phyloP scores from a whole-genome alignment of 257 asterid species.

The Asclepias syriaca region DNA sequence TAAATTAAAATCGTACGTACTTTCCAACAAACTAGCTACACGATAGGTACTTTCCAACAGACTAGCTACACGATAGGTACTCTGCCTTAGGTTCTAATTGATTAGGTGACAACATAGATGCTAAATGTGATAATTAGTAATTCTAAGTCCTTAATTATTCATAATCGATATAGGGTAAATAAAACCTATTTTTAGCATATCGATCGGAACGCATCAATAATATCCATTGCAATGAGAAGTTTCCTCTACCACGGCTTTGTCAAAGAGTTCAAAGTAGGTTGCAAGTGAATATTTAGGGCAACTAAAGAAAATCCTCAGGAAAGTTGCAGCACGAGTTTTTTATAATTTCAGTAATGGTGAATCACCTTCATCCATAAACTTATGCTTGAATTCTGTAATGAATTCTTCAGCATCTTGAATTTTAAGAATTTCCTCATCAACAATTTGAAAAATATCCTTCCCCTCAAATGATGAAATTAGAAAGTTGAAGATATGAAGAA shows the following conservation, averaged over 20 bases:
- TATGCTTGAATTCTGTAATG: constrained; percentile 38
- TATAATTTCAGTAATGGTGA: constrained; percentile 46
- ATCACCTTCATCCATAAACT: constrained; percentile 51
- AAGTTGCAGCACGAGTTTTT: constrained; percentile 58
- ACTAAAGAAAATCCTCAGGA: constrained; percentile 56
- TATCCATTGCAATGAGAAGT: constrained; percentile 43
- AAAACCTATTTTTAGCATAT: no score
- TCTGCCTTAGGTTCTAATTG: no score
- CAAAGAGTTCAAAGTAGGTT: constrained; percentile 71
- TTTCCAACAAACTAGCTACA: no score
- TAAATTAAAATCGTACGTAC: no score
- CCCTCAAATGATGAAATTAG: constrained; percentile 64
- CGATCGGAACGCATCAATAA: no score
- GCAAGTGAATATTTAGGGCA: constrained; percentile 59
- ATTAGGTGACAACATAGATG: no score
- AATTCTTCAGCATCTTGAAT: constrained; percentile 45
- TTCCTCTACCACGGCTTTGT: constrained; percentile 41
- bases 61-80: no score
- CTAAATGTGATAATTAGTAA: no score
- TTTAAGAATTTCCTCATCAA: constrained; percentile 52
- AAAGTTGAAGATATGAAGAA: constrained; percentile 53
- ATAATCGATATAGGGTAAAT: no score
- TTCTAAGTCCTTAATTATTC: no score
- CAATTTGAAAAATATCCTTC: constrained; percentile 57
- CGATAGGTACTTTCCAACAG: no score